phyloP scores from a whole-genome alignment of 768 basidiomycete genomes.

The Porpolomopsis calyptriformis region DNA sequence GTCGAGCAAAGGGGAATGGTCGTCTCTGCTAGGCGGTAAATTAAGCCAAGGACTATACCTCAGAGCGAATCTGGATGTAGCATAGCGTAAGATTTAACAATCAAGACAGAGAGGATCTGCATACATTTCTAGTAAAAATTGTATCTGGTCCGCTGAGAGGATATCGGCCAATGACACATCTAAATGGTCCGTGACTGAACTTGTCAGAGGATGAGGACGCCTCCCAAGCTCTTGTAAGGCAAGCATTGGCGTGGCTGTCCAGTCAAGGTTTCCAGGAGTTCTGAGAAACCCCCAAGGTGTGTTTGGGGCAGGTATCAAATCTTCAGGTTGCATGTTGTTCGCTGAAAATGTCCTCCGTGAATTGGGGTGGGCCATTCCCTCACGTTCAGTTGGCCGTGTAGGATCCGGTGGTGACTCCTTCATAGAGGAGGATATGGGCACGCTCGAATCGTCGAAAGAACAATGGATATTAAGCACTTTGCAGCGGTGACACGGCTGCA shows the following conservation, averaged over 20 bases:
- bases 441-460: constrained; percentile 23
- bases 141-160: constrained; percentile 24
- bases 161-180: constrained; percentile 17
- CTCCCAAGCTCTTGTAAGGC: constrained; percentile 34
- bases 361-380: background rate
- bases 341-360: background rate
- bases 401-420: background rate
- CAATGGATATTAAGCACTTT: constrained; percentile 36
- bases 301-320: constrained; percentile 23
- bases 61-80: constrained; percentile 28
- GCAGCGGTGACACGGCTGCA: constrained; percentile 37
- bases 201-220: background rate
- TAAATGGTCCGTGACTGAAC: background rate
- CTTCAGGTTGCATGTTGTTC: constrained; percentile 13
- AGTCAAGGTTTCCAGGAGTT: constrained; percentile 29
- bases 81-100: background rate
- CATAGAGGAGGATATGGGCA: constrained; percentile 4
- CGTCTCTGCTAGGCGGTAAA: constrained; percentile 23
- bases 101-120: constrained; percentile 8
- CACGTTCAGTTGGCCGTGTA: background rate
- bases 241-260: constrained; percentile 35
- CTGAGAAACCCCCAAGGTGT: constrained; percentile 30
- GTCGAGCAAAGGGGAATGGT: constrained; percentile 25
- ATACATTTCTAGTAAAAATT: constrained; percentile 30
- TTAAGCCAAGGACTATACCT: constrained; percentile 36